These are phyloP conservation scores for Stachybotrys chartarum DNA, from an alignment of 2,329 filamentous ascomycete genomes.

Conservation along the genomic window DNA sequence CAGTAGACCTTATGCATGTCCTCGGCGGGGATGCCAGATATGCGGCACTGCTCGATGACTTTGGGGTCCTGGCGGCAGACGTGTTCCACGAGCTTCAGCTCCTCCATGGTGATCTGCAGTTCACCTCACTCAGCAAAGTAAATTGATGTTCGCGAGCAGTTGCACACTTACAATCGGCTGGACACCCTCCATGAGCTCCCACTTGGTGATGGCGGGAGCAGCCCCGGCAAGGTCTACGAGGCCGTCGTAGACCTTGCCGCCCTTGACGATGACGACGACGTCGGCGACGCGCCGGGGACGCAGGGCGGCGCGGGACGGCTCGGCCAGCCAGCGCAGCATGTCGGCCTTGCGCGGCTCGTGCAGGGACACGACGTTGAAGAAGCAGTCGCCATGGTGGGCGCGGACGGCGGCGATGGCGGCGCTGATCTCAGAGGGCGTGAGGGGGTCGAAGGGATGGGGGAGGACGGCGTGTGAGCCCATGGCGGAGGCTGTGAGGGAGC, in stretches of 20 bases:
- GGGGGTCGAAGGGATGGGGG: conserved; percentile 19
- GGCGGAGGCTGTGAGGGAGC: background rate
- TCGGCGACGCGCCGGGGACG: conserved; percentile 70
- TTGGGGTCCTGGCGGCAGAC: conserved; percentile 70
- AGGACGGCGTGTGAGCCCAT: background rate
- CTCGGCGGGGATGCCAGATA: conserved; percentile 70
- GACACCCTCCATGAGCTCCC: conserved; percentile 68
- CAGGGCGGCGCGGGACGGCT: conserved; percentile 49
- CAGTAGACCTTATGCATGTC: conserved; percentile 97
- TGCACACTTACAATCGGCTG: conserved; percentile 62
- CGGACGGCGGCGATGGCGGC: conserved; percentile 61
- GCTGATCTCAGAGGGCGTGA: conserved; percentile 59
- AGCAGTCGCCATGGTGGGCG: conserved; percentile 61
- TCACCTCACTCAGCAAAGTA: conserved; percentile 3
- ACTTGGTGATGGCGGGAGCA: conserved; percentile 53
- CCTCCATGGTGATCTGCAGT: conserved; percentile 77
- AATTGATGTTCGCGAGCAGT: background rate
- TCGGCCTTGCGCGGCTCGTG: conserved; percentile 80
- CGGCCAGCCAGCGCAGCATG: conserved; percentile 72
- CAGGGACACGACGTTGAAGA: conserved; percentile 81
- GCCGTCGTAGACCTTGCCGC: conserved; percentile 76
- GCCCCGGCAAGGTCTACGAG: conserved; percentile 63
- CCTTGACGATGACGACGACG: conserved; percentile 72
- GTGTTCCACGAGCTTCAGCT: conserved; percentile 73
- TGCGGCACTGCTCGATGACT: conserved; percentile 83